Percentiles rank a stretch among this genome's conserved stretches.
These are phyloP conservation scores for Penicillium soppii DNA, from an alignment of 495 filamentous ascomycete species.

Conservation along the genomic window DNA sequence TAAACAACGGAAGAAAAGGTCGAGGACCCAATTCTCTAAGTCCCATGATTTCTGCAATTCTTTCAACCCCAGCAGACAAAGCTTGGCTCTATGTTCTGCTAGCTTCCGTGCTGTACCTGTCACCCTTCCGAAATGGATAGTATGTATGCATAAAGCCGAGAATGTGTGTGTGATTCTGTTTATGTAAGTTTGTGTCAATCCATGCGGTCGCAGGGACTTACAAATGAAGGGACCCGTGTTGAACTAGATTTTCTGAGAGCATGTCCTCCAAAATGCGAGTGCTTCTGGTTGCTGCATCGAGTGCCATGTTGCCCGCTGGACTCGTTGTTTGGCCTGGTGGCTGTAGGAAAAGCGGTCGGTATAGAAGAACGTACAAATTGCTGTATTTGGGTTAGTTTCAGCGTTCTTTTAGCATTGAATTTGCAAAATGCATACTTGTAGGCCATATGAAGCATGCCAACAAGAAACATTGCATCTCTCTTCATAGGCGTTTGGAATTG, in stretches of 20 bases:
- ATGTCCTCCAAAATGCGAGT: conserved; percentile 48
- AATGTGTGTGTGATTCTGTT: conserved; percentile 47
- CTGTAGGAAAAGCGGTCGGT: conserved; percentile 36
- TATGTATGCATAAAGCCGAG: conserved; percentile 48
- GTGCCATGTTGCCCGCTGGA: conserved; percentile 33
- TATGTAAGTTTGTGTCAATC: neutral
- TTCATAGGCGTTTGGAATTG: conserved; percentile 23
- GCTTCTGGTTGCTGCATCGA: conserved; percentile 44
- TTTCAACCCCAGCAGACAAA: conserved; percentile 45
- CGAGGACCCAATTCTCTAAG: conserved; percentile 46
- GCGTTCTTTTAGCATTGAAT: neutral
- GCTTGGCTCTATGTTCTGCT: conserved; percentile 46
- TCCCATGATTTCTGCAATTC: conserved; percentile 51
- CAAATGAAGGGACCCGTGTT: conserved; percentile 46
- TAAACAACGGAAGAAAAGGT: conserved; percentile 46
- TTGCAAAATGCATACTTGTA: conserved; percentile 33
- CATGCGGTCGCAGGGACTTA: conserved; percentile 13
- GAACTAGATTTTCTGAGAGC: conserved; percentile 44
- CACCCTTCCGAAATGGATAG: conserved; percentile 41
- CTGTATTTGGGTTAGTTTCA: conserved; percentile 12
- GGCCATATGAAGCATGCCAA: conserved; percentile 45
- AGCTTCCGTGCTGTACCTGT: conserved; percentile 39
- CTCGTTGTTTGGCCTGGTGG: conserved; percentile 21
- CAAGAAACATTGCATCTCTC: conserved; percentile 33
- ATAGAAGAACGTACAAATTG: conserved; percentile 41